These are phyloP conservation scores for Triangularia verruculosa DNA, from an alignment of 2,329 filamentous ascomycete species.

Conservation along the genomic window DNA sequence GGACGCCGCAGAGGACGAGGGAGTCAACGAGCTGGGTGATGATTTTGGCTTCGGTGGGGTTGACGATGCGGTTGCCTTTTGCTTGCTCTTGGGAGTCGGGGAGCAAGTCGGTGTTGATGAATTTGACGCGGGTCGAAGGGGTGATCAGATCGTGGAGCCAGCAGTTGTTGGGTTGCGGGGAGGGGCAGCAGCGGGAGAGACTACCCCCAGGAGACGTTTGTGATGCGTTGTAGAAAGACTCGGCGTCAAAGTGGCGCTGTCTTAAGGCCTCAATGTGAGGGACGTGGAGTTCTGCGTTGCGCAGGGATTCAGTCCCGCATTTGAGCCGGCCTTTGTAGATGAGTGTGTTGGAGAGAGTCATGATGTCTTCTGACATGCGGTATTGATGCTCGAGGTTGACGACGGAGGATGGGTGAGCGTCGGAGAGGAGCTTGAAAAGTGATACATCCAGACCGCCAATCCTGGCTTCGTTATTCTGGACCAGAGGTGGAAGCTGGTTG, in stretches of 20 bases:
- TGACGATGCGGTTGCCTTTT: conserved; percentile 83
- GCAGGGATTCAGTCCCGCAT: conserved; percentile 78
- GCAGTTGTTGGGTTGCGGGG: conserved; percentile 52
- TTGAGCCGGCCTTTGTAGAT: conserved; percentile 91
- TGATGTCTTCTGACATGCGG: conserved; percentile 96
- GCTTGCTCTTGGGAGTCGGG: conserved; percentile 66
- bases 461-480: conserved; percentile 85
- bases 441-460: conserved; percentile 86
- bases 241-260: conserved; percentile 56
- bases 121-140: conserved; percentile 71
- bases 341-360: conserved; percentile 86
- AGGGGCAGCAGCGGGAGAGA: conserved; percentile 44
- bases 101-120: conserved; percentile 84
- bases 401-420: conserved; percentile 81
- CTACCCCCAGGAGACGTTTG: conserved; percentile 11
- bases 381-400: conserved; percentile 95
- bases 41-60: conserved; percentile 75
- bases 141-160: conserved; percentile 74
- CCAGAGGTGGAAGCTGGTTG: conserved; percentile 89
- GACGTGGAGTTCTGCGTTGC: conserved; percentile 64
- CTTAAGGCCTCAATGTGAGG: conserved; percentile 62
- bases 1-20: conserved; percentile 72
- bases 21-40: conserved; percentile 77
- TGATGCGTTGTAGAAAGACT: conserved; percentile 43
- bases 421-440: conserved; percentile 89